Evolutionary conservation across 2,329 filamentous ascomycete genomes (phyloP), one percentile per base, ranked within the genome.

Genomic region (Fonsecaea monophora): DNA sequence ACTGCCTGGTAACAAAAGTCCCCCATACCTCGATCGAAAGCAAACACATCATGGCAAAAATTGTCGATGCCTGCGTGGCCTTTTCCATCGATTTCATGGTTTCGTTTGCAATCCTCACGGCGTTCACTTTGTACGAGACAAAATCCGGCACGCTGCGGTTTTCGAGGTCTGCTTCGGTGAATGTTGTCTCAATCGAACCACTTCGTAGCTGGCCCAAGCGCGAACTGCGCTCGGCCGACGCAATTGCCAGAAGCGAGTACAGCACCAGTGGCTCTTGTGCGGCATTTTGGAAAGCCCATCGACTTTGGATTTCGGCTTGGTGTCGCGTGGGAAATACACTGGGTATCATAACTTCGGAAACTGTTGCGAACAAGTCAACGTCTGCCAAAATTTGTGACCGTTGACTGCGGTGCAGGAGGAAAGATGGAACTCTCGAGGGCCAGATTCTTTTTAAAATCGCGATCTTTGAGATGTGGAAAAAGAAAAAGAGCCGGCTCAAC

Each of bases 271-370:
- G 65, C 21, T 67, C 65, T 42, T 67, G 37, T 1, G 65, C 60
- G 9, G 65, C 65, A 18, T 60, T 63, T 25, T 64, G 59, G n/a
- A 67, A 67, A 15, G 65, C 60, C 65, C 65, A 67, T 15, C 65
- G 65, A 32, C 56, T 67, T 53, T 67, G 65, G 40, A 63, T 67
- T 7, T 64, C 60, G 21, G 55, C 65, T 64, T 67, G 65, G 34
- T 63, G 60, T 38, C 56, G 54, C 6, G 65, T 67, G 9, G 65
- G 65, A 38, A 67, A 67, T 21, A 67, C 32, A 34, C n/a, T 18
- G 38, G 65, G 65, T 30, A 67, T 48, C 65, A 67, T 67, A 38
- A 67, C 65, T 56, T 67, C 65, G 45, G 65, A 67, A 57, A 67
- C 65, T 67, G 34, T 50, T 32, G n/a, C 5, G 30, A 55, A 25